A percentile compares a stretch with the other conserved stretches of the same genome.
phyloP scores from a whole-genome alignment of 1,284 basidiomycete species.

The Ceratobasidium sp. region DNA sequence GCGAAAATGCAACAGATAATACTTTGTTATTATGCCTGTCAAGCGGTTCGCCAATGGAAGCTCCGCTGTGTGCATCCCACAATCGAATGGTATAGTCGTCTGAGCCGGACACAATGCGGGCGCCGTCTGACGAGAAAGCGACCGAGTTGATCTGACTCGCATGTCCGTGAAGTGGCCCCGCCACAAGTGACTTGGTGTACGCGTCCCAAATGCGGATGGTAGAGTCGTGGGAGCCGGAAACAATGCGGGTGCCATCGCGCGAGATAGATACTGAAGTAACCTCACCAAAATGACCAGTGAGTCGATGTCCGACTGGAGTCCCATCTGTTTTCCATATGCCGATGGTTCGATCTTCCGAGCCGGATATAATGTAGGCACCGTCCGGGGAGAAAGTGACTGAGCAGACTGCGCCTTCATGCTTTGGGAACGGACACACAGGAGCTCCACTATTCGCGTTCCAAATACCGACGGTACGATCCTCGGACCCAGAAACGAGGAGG shows the following conservation, averaged over 20 bases:
- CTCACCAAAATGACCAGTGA: background rate
- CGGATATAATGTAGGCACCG: background rate
- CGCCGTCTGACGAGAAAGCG: background rate
- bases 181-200: background rate
- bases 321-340: slow-evolving; percentile 5
- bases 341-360: slow-evolving; percentile 5
- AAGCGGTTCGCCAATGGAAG: background rate
- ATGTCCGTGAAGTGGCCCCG: background rate
- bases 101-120: background rate
- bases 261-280: background rate
- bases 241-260: background rate
- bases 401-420: background rate
- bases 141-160: background rate
- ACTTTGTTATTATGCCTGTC: slow-evolving; percentile 14
- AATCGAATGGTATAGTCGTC: background rate
- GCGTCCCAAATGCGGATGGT: background rate
- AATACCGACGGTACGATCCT: background rate
- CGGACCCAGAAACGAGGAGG: background rate
- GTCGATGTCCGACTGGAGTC: background rate
- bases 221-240: background rate
- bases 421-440: background rate
- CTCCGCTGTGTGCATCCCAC: slow-evolving; percentile 31
- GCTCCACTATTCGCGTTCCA: background rate
- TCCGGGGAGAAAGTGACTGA: slow-evolving; percentile 14
- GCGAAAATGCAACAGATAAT: slow-evolving; percentile 12